Evolutionary conservation across 495 filamentous ascomycete genomes (phyloP), one percentile per base, ranked within the genome.

Genomic region (Chaetomium fimeti): DNA sequence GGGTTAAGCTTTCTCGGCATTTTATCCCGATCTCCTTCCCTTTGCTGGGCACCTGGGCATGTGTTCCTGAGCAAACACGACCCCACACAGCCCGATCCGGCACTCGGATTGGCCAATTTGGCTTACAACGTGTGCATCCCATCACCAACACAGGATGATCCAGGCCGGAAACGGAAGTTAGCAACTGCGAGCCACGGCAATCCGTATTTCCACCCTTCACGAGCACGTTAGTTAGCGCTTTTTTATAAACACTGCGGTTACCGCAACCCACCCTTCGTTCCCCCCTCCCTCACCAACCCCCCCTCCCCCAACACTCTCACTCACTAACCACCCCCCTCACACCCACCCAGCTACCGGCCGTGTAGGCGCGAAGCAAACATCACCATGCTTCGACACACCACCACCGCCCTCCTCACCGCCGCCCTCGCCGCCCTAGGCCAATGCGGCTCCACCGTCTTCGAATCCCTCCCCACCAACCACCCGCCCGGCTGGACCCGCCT

Each of bases 1-100:
- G 36, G 25, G 56, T 25, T 59, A 47, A 59, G 56, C 56, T 47
- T 45, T 59, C 40, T 47, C 56, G 56, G 56, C 55, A 27, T 28
- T 43, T 27, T 13, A 43, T n/a, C 32, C 32, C 38, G 38, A 3
- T 9, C 22, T 27, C 24, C 48, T 16, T 6, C 18, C 48, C 45
- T 48, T 28, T 53, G 11, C 51, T 32, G 24, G 49, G 47, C 47
- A 49, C 6, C 11, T 28, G 13, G 16, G 54, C 32, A 20, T 8
- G 25, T 36, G 28, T 18, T 6, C 24, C 20, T n/a, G 32, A 38
- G 32, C 8, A 18, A 24, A n/a, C 8, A 36, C 12, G 32, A 36
- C 45, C 18, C 32, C 55, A 24, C 56, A 9, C 16, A 2, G 24
- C 13, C 13, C 56, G 0, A 5, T 45, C 11, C 22, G 55, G 36